These are phyloP conservation scores for Angomonas desouzai DNA, from an alignment of 208 protist species.

Conservation along the genomic window DNA sequence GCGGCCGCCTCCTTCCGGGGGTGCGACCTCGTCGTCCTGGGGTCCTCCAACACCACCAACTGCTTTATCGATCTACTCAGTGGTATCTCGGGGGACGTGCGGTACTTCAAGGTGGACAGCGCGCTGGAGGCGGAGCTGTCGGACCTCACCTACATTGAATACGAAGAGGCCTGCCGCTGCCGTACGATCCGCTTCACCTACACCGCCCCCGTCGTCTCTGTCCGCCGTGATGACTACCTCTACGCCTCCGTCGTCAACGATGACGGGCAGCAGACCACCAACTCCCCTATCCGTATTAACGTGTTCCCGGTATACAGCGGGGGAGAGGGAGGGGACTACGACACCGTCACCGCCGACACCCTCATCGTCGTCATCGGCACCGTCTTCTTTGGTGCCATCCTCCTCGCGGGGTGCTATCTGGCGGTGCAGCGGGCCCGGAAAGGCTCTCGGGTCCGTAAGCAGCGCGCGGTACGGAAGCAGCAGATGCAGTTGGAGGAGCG, in stretches of 20 bases:
- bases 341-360: slow-evolving; percentile 7
- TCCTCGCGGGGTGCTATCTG: slow-evolving; percentile 22
- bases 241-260: slow-evolving; percentile 29
- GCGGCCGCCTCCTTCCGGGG: slow-evolving; percentile 36
- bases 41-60: slow-evolving; percentile 27
- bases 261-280: slow-evolving; percentile 11
- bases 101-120: slow-evolving; percentile 35
- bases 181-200: slow-evolving; percentile 37
- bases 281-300: slow-evolving; percentile 30
- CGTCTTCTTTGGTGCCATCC: slow-evolving; percentile 40
- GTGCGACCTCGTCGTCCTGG: slow-evolving; percentile 27
- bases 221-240: slow-evolving; percentile 35
- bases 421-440: slow-evolving; percentile 29
- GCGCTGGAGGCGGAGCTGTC: slow-evolving; percentile 22
- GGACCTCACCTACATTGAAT: slow-evolving; percentile 30
- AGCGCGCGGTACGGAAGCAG: slow-evolving; percentile 20
- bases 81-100: slow-evolving; percentile 34
- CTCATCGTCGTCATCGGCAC: slow-evolving; percentile 33
- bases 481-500: slow-evolving; percentile 12
- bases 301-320: slow-evolving; percentile 24
- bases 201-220: slow-evolving; percentile 25
- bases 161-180: slow-evolving; percentile 25
- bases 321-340: background rate
- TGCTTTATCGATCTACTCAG: slow-evolving; percentile 44
- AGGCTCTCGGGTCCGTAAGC: slow-evolving; percentile 25